Evolutionary conservation across 2,329 filamentous ascomycete species (phyloP).

Genomic region (Ophiocordyceps camponoti-leonardi): DNA sequence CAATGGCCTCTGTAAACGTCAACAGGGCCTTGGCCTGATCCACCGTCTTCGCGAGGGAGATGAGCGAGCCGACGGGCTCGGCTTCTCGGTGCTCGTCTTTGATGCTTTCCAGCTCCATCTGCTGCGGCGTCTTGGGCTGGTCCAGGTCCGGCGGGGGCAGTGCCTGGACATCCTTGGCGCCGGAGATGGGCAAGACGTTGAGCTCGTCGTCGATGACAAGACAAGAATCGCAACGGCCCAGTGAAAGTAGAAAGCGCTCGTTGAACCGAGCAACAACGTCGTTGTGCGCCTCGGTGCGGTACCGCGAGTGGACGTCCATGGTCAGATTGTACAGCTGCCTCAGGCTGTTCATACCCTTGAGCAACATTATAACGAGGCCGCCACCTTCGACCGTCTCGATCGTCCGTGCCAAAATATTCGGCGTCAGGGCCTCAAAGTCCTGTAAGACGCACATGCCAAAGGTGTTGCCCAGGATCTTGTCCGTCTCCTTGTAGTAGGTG

Average conservation of each 20-base stretch:
- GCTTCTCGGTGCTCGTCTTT: constrained; percentile 78
- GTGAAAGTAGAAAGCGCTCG: constrained; percentile 86
- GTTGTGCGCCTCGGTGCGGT: constrained; percentile 87
- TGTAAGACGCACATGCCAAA: constrained; percentile 98
- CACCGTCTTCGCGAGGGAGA: constrained; percentile 73
- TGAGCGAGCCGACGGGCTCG: constrained; percentile 68
- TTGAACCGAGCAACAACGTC: constrained; percentile 96
- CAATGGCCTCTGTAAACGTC: constrained; percentile 90
- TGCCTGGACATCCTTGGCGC: constrained; percentile 74
- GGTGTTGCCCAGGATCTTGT: constrained; percentile 95
- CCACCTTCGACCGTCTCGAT: constrained; percentile 97
- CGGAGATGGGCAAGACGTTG: constrained; percentile 92
- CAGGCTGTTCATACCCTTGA: constrained; percentile 94
- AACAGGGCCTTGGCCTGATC: constrained; percentile 95
- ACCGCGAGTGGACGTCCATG: constrained; percentile 95
- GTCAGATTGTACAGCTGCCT: constrained; percentile 93
- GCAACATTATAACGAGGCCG: constrained; percentile 70
- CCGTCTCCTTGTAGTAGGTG: constrained; percentile 98
- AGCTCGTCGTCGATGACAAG: constrained; percentile 94
- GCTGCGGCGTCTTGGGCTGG: constrained; percentile 51
- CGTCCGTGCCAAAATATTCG: constrained; percentile 86
- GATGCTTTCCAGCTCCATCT: constrained; percentile 65
- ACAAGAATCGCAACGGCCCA: constrained; percentile 89
- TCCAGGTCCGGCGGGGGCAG: constrained; percentile 62
- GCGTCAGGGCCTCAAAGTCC: constrained; percentile 93